These are phyloP conservation scores for Rosa hybrid DNA, from an alignment of 331 rosid genomes.

Conservation along the genomic window DNA sequence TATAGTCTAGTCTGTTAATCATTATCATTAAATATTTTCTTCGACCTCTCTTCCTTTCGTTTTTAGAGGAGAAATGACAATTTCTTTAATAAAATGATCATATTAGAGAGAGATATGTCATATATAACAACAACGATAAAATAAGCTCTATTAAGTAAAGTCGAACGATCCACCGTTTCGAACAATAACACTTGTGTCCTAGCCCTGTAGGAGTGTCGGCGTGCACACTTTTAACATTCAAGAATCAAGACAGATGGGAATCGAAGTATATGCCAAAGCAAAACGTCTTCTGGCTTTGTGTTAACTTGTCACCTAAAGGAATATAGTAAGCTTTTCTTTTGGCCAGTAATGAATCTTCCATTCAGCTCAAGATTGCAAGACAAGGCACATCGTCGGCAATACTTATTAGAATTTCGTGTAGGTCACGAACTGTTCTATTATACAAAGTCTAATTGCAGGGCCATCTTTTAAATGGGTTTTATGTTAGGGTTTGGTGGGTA, in stretches of 20 bases:
- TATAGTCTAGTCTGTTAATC: neutral
- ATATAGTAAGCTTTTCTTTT: neutral
- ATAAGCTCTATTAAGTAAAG: too few relatives aligned
- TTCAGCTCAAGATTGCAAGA: neutral
- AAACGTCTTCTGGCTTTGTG: neutral
- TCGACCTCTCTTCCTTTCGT: neutral
- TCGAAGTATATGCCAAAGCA: neutral
- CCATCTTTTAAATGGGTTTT: neutral
- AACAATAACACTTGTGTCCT: too few relatives aligned
- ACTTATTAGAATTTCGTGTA: neutral
- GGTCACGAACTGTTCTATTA: constrained; percentile 12
- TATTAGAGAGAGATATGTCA: too few relatives aligned
- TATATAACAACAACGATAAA: too few relatives aligned
- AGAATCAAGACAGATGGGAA: neutral
- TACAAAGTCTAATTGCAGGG: neutral
- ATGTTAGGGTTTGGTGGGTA: neutral
- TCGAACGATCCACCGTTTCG: too few relatives aligned
- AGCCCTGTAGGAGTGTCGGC: too few relatives aligned
- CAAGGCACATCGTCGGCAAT: neutral
- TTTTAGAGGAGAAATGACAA: too few relatives aligned
- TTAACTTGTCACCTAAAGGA: neutral
- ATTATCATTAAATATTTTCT: neutral
- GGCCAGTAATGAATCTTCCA: neutral
- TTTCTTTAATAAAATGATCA: too few relatives aligned
- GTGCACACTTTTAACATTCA: neutral